Evolutionary conservation across 805 yeast genomes (phyloP).

Genomic region (Brettanomyces nanus): DNA sequence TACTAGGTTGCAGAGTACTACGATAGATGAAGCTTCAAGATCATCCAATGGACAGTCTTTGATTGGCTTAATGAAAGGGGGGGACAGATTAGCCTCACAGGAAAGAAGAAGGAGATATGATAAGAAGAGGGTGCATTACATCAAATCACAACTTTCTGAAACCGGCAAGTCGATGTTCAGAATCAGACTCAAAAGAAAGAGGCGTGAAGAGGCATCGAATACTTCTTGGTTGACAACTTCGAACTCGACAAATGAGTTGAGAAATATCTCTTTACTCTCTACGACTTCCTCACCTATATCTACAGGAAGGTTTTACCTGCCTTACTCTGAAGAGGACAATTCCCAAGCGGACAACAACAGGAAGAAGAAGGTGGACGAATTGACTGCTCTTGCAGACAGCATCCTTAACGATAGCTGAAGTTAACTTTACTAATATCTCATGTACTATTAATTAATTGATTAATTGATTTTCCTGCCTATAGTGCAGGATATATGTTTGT

Average conservation of each 20-base stretch:
- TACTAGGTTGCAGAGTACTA: no score
- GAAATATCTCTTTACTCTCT: constrained; percentile 2
- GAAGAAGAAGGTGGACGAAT: constrained; percentile 12
- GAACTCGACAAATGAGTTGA: no score
- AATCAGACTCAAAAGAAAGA: neutral
- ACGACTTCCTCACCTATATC: neutral
- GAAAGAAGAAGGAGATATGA: constrained; percentile 3
- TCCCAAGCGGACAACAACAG: constrained; percentile 1
- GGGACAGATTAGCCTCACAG: neutral
- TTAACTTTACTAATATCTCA: neutral
- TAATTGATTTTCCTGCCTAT: no score
- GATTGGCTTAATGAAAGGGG: no score
- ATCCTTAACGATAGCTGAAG: constrained; percentile 11
- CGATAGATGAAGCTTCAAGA: no score
- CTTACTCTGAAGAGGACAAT: neutral
- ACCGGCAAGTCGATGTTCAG: constrained; percentile 1
- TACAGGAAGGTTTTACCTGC: neutral
- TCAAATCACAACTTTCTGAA: constrained; percentile 3
- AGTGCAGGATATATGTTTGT: no score
- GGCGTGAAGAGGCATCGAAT: neutral
- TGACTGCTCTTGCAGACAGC: constrained; percentile 20
- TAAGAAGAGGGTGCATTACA: neutral
- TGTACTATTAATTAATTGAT: no score
- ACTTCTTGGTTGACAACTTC: no score
- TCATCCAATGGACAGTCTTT: neutral